These are phyloP conservation scores for Fallopia convolvulus DNA, from an alignment of 148 eudicot genomes.

Conservation along the genomic window DNA sequence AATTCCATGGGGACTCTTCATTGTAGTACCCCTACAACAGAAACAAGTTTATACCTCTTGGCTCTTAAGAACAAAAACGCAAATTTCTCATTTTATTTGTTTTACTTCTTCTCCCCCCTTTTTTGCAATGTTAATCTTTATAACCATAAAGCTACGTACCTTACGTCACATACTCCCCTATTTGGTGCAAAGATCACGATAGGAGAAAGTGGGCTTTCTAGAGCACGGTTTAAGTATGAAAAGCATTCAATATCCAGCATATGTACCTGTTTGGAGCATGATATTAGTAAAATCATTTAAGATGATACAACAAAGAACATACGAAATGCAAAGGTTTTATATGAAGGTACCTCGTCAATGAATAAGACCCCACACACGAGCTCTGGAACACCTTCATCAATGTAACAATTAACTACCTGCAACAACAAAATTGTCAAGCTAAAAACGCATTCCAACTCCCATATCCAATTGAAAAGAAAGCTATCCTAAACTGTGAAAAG, in stretches of 20 bases:
- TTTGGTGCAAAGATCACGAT: slow-evolving; percentile 95
- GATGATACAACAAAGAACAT: slow-evolving; percentile 2
- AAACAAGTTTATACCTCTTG: not conserved
- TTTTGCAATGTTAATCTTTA: not conserved
- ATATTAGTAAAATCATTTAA: not conserved
- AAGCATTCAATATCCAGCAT: slow-evolving; percentile 99
- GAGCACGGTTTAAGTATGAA: slow-evolving; percentile 89
- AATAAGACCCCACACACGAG: slow-evolving; percentile 95
- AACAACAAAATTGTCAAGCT: slow-evolving; percentile 4
- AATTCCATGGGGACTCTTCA: slow-evolving; percentile 93
- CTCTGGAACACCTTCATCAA: slow-evolving; percentile 95
- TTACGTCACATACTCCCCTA: slow-evolving; percentile 89
- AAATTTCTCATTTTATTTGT: too few species aligned
- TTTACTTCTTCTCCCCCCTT: not conserved
- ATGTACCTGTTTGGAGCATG: slow-evolving; percentile 64
- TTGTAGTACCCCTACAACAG: slow-evolving; percentile 81
- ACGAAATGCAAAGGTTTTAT: not conserved
- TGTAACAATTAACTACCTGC: slow-evolving; percentile 92
- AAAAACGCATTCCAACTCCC: not conserved
- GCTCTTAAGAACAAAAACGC: too few species aligned
- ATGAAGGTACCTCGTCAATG: slow-evolving; percentile 76
- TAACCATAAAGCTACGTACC: slow-evolving; percentile 29
- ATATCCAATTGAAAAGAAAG: too few species aligned
- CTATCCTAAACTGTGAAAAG: too few species aligned
- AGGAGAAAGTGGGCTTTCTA: slow-evolving; percentile 91